Conservation (phyloP, 2,329 filamentous ascomycete species). For the Phaeosphaeriaceae sp. region DNA sequence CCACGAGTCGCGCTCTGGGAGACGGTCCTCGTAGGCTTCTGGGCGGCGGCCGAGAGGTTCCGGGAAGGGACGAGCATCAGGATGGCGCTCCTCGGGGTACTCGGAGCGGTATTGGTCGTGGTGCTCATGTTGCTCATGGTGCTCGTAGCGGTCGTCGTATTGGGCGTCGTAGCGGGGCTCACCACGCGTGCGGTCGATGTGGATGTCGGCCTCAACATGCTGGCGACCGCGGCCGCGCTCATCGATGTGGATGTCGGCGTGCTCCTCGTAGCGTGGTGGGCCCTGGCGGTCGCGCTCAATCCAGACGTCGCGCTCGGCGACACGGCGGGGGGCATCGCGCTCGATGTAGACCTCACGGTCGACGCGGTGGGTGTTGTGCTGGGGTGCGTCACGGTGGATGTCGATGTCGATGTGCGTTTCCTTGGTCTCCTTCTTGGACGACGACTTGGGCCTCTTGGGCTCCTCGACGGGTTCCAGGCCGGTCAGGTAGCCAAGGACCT, state of each 20-base stretch:
- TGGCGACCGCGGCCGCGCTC: constrained; percentile 25
- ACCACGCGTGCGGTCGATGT: constrained; percentile 10
- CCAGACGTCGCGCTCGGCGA: constrained; percentile 40
- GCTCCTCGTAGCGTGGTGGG: constrained; percentile 28
- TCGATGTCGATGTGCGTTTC: constrained; percentile 42
- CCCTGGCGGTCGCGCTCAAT: constrained; percentile 31
- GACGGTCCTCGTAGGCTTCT: constrained; percentile 44
- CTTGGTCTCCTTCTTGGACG: constrained; percentile 24
- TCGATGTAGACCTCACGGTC: constrained; percentile 40
- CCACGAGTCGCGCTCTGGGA: constrained; percentile 44
- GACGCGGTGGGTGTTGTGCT: constrained; percentile 31
- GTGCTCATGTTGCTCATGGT: constrained; percentile 23
- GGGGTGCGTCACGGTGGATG: constrained; percentile 32
- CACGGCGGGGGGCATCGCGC: constrained; percentile 30
- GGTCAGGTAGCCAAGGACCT: constrained; percentile 46
- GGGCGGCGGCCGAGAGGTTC: constrained; percentile 39
- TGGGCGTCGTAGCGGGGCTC: constrained; percentile 22
- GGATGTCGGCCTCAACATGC: constrained; percentile 29
- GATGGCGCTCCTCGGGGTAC: constrained; percentile 22
- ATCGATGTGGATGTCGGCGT: constrained; percentile 34
- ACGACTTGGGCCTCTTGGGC: constrained; percentile 25
- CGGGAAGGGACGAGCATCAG: constrained; percentile 18
- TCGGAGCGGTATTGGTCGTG: constrained; percentile 25
- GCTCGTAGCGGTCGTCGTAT: constrained; percentile 27
- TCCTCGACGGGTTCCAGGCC: constrained; percentile 40